Percentiles rank a stretch among this genome's conserved stretches.
Evolutionary conservation across 306 rosid genomes (phyloP).

Genomic region (Boehmeria nivea): DNA sequence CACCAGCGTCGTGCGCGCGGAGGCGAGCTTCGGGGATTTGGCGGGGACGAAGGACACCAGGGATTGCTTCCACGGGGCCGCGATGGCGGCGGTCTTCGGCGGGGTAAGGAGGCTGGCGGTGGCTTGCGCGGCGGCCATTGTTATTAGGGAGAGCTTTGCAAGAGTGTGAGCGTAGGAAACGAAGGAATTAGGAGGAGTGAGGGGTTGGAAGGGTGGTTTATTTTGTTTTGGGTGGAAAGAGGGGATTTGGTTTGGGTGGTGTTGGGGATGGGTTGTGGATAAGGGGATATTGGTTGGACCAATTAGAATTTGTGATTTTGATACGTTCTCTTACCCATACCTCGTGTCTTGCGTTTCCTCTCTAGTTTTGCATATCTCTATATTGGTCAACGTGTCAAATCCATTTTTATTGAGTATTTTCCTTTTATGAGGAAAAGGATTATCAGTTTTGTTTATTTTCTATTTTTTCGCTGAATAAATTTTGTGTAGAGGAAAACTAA

Average conservation of each 20-base stretch:
- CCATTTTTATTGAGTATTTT: no score
- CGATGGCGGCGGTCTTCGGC: conserved; percentile 31
- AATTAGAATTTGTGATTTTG: conserved; percentile 43
- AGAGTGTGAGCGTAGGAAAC: neutral
- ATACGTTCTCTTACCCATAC: conserved; percentile 27
- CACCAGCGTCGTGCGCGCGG: conserved; percentile 13
- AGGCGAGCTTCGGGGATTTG: conserved; percentile 41
- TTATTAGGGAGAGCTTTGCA: neutral
- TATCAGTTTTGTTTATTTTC: no score
- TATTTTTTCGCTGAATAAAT: no score
- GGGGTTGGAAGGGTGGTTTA: neutral
- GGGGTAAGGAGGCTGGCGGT: conserved; percentile 63
- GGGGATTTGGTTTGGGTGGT: conserved; percentile 36
- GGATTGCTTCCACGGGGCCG: conserved; percentile 59
- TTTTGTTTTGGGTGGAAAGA: neutral
- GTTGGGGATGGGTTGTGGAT: conserved; percentile 39
- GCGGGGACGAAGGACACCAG: conserved; percentile 39
- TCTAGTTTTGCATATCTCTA: conserved; percentile 7
- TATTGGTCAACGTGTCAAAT: conserved; percentile 8
- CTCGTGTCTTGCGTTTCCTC: conserved; percentile 6
- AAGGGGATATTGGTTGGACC: conserved; percentile 51
- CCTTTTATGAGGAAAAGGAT: no score
- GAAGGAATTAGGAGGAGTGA: no score
- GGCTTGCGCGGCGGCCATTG: conserved; percentile 82
- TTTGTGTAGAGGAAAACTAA: no score